A percentile compares a stretch with the other conserved stretches of the same genome.
phyloP scores from a whole-genome alignment of 257 asterid genomes.

The Solanum appendiculatum region DNA sequence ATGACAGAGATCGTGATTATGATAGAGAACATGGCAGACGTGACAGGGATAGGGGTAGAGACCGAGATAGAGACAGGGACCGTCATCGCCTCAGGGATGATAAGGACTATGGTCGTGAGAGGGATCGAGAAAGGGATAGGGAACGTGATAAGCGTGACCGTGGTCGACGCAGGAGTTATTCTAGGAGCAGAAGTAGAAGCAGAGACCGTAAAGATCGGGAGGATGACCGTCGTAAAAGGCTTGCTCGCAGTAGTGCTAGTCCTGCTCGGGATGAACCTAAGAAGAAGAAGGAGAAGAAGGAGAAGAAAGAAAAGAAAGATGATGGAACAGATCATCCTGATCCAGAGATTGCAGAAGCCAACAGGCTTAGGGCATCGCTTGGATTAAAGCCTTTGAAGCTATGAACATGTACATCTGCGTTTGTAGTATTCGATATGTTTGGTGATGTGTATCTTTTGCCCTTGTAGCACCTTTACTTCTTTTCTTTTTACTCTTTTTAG shows the following conservation, averaged over 20 bases:
- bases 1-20: constrained; percentile 55
- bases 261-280: constrained; percentile 51
- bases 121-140: constrained; percentile 48
- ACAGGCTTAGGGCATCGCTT: constrained; percentile 73
- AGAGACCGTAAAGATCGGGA: constrained; percentile 63
- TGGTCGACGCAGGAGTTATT: constrained; percentile 60
- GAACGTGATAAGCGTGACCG: constrained; percentile 71
- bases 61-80: constrained; percentile 51
- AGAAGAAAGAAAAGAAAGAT: constrained; percentile 64
- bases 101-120: constrained; percentile 63
- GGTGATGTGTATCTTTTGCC: background rate
- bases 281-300: constrained; percentile 74
- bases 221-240: constrained; percentile 64
- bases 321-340: constrained; percentile 97
- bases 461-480: background rate
- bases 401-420: background rate
- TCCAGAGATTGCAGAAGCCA: constrained; percentile 93
- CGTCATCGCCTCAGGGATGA: constrained; percentile 67
- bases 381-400: constrained; percentile 76
- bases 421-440: background rate
- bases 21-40: constrained; percentile 48
- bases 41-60: constrained; percentile 38
- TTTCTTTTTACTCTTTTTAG: background rate
- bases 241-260: constrained; percentile 48
- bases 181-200: constrained; percentile 87